Evolutionary conservation across 257 asterid species (phyloP), one percentile per base, ranked within the genome.

Genomic region (Eustoma russellianum): DNA sequence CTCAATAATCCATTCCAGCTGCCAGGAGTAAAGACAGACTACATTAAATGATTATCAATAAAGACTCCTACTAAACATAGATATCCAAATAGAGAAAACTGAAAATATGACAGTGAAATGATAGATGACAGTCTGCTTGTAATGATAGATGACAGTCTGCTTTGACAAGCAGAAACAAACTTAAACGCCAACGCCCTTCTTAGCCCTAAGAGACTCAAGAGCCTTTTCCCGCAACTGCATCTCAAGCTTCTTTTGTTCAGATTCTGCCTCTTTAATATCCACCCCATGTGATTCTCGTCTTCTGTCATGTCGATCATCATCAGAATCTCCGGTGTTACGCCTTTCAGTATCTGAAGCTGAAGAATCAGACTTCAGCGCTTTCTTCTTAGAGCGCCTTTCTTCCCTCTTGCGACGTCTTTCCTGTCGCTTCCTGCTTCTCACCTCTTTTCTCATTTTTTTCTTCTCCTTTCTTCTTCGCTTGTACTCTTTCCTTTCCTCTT

Each of bases 181-280:
- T 79, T 64, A 92, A 71, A 74, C 82, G 71, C 71, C 71, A 52
- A 76, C 28, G 66, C 93, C 85, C 82, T 81, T 85, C 72, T 75
- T 88, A 68, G 99, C 97, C 72, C 88, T 81, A 66, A 88, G 96
- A 13, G 89, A 77, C 77, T 92, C 85, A 41, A 92, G 89, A 65
- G 99, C 97, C 83, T 79, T 92, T 76, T 92, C 97, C 63, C 99
- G 82, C 68, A 92, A 83, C 79, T 83, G 91, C 56, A 81, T 88
- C 84, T 92, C 99, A 53, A 88, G 93, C 83, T 53, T 82, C 74
- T 85, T 82, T 82, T 79, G 87, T 57, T 80, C 82, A 56, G 85
- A 71, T 50, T 67, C 79, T 5, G 79, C 56, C 48, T 79, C 86
- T 56, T 76, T 70, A 52, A 47, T 33, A 62, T 76, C 68, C 60